Evolutionary conservation across 768 basidiomycete species (phyloP).

Genomic region (Lactarius hengduanensis): DNA sequence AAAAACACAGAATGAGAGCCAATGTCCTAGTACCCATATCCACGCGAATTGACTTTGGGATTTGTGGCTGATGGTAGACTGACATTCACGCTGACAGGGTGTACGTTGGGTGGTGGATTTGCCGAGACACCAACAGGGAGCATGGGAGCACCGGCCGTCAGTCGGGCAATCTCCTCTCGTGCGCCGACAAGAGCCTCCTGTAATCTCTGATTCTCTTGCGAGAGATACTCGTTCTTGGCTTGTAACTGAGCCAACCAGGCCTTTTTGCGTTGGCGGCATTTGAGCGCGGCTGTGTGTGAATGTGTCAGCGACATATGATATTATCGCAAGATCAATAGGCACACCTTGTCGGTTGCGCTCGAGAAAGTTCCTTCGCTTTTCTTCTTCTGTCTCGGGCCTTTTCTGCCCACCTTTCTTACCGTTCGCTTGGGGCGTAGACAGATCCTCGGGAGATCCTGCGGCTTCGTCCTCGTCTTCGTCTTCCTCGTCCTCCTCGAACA

Average conservation of each 20-base stretch:
- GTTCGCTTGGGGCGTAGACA: neutral
- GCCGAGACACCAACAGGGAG: slow-evolving; percentile 13
- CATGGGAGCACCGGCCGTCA: slow-evolving; percentile 46
- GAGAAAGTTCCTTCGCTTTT: slow-evolving; percentile 94
- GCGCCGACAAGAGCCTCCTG: slow-evolving; percentile 82
- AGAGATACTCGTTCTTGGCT: slow-evolving; percentile 87
- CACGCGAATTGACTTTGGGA: slow-evolving; percentile 20
- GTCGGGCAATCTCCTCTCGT: slow-evolving; percentile 87
- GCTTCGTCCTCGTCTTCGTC: slow-evolving; percentile 41
- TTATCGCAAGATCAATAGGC: slow-evolving; percentile 29
- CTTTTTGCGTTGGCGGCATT: slow-evolving; percentile 99
- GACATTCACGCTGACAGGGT: slow-evolving; percentile 29
- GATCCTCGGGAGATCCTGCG: slow-evolving; percentile 28
- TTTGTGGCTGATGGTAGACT: slow-evolving; percentile 18
- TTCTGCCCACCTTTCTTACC: slow-evolving; percentile 44
- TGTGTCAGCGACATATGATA: slow-evolving; percentile 18
- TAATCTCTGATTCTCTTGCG: slow-evolving; percentile 94
- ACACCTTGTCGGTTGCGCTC: slow-evolving; percentile 96
- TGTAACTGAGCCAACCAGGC: slow-evolving; percentile 94
- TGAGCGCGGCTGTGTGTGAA: slow-evolving; percentile 74
- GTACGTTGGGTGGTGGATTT: slow-evolving; percentile 17
- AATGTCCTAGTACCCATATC: slow-evolving; percentile 26
- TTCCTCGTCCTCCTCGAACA: slow-evolving; percentile 34
- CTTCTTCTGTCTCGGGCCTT: slow-evolving; percentile 96
- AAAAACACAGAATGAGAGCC: neutral